phyloP scores from a whole-genome alignment of 371 early-diverging fungal species.

The Mucor indicus region DNA sequence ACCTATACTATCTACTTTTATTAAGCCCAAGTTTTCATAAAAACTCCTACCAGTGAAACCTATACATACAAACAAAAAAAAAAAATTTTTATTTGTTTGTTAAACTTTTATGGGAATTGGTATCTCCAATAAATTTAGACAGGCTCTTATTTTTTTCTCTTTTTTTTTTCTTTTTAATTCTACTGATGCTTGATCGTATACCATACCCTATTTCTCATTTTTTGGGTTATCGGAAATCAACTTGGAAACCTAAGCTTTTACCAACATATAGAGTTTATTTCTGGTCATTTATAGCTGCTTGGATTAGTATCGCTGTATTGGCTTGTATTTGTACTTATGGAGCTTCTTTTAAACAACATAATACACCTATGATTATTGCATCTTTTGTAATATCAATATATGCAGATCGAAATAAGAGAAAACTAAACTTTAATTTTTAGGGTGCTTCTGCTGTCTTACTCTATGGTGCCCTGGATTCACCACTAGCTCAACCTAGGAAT shows the following conservation, averaged over 20 bases:
- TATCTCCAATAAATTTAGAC: too few relatives aligned
- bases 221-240: constrained; percentile 18
- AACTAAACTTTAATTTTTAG: constrained; percentile 13
- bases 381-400: constrained; percentile 43
- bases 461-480: constrained; percentile 69
- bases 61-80: too few relatives aligned
- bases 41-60: too few relatives aligned
- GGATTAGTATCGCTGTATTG: constrained; percentile 37
- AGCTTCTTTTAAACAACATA: constrained; percentile 16
- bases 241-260: constrained; percentile 1
- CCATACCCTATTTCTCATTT: constrained; percentile 22
- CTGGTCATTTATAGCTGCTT: constrained; percentile 50
- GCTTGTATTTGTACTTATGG: constrained; percentile 31
- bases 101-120: too few relatives aligned
- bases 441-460: constrained; percentile 70
- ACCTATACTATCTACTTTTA: too few relatives aligned
- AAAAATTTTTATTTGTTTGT: too few relatives aligned
- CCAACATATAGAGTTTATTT: constrained; percentile 34
- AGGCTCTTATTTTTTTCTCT: too few relatives aligned
- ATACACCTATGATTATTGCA: constrained; percentile 41
- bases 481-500: constrained; percentile 74
- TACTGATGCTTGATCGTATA: too few relatives aligned
- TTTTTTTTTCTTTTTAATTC: too few relatives aligned
- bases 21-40: too few relatives aligned
- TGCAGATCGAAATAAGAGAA: background rate